Conservation (phyloP, 2,329 filamentous ascomycete species). For the Simplicillium aogashimaense region DNA sequence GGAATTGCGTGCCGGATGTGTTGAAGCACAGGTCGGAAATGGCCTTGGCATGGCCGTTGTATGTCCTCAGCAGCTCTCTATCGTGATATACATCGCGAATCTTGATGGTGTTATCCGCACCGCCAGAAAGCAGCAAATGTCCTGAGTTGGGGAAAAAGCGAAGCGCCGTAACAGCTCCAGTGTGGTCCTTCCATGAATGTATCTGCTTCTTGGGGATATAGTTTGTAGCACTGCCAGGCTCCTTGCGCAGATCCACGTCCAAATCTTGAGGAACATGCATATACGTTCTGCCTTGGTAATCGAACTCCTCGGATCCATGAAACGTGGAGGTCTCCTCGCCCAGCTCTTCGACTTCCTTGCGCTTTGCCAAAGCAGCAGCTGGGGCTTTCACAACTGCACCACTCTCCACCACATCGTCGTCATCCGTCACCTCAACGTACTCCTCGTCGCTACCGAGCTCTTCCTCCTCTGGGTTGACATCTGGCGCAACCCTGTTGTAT, state of each 20-base stretch:
- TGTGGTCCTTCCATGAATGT: constrained; percentile 77
- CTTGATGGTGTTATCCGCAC: constrained; percentile 83
- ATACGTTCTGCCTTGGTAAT: constrained; percentile 93
- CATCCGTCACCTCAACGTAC: constrained; percentile 68
- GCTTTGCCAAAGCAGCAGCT: constrained; percentile 38
- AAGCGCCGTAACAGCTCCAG: constrained; percentile 76
- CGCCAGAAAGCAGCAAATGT: constrained; percentile 81
- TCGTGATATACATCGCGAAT: constrained; percentile 93
- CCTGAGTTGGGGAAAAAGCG: constrained; percentile 85
- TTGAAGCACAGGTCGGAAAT: constrained; percentile 88
- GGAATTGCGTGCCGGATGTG: constrained; percentile 68
- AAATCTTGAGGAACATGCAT: constrained; percentile 95
- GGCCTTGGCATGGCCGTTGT: constrained; percentile 80
- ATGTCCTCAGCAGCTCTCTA: constrained; percentile 82
- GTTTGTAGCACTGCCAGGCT: constrained; percentile 71
- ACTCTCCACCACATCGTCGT: constrained; percentile 57
- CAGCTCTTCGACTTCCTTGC: constrained; percentile 48
- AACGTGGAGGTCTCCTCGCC: constrained; percentile 78
- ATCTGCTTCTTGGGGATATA: constrained; percentile 92
- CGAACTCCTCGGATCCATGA: constrained; percentile 71
- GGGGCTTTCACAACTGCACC: constrained; percentile 51
- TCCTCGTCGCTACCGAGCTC: constrained; percentile 72
- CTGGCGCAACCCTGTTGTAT: constrained; percentile 64
- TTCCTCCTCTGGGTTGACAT: constrained; percentile 64
- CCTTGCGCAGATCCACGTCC: constrained; percentile 76